Percentiles rank a stretch among this genome's conserved stretches.
These are phyloP conservation scores for Phanerodontia chrysosporium DNA, from an alignment of 768 basidiomycete genomes.

Conservation along the genomic window DNA sequence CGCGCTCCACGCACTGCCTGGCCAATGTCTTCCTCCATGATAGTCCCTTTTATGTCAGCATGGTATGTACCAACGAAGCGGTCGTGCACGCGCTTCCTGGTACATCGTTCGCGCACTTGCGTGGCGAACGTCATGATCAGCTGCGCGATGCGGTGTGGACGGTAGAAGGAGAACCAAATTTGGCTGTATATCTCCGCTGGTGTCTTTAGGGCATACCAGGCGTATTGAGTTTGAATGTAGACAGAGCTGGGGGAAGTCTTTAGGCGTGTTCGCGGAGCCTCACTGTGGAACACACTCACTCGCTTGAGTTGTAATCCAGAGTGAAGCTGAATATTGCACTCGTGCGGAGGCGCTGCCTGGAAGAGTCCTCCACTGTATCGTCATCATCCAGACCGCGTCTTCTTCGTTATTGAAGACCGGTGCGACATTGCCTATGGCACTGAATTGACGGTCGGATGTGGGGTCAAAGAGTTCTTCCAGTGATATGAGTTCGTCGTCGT, in stretches of 20 bases:
- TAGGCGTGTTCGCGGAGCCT: too few relatives aligned
- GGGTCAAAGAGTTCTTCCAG: conserved; percentile 30
- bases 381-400: conserved; percentile 61
- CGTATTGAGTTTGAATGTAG: conserved; percentile 59
- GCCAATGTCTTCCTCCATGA: neutral
- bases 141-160: conserved; percentile 48
- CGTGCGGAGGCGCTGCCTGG: conserved; percentile 38
- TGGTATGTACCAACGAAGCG: neutral
- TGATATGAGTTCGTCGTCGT: conserved; percentile 42
- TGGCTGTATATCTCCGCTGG: conserved; percentile 44
- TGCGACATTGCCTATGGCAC: conserved; percentile 52
- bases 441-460: conserved; percentile 34
- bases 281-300: conserved; percentile 52
- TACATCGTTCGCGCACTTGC: neutral
- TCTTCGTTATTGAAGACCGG: conserved; percentile 51
- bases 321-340: conserved; percentile 42
- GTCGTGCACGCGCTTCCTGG: conserved; percentile 22
- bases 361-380: conserved; percentile 26
- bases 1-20: neutral
- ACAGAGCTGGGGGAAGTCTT: conserved; percentile 43
- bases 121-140: conserved; percentile 29
- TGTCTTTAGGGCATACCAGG: conserved; percentile 54
- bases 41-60: neutral
- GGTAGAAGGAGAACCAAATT: conserved; percentile 46
- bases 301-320: conserved; percentile 45